Evolutionary conservation across 2,329 filamentous ascomycete species (phyloP).

Genomic region (Fusarium xylarioides): DNA sequence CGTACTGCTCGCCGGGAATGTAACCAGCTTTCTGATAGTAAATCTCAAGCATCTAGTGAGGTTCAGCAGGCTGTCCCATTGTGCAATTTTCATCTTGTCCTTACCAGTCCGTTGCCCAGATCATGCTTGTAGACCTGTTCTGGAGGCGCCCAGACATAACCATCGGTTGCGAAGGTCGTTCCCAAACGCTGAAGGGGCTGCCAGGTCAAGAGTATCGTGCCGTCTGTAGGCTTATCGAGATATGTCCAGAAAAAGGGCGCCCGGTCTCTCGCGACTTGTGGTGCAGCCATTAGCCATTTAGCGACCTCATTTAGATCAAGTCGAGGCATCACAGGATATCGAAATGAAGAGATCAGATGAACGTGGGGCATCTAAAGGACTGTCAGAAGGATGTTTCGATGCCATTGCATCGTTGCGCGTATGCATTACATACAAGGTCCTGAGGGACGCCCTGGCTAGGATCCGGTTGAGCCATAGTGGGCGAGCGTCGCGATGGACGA

Average conservation of each 20-base stretch:
- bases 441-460: conserved; percentile 54
- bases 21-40: conserved; percentile 85
- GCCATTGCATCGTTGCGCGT: not conserved
- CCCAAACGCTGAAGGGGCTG: conserved; percentile 78
- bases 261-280: conserved; percentile 83
- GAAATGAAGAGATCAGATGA: conserved; percentile 85
- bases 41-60: conserved; percentile 81
- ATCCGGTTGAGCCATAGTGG: conserved; percentile 53
- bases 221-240: conserved; percentile 82
- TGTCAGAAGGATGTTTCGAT: conserved; percentile 31
- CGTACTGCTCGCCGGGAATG: conserved; percentile 76
- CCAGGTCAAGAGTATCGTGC: conserved; percentile 87
- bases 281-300: conserved; percentile 83
- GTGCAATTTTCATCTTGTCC: conserved; percentile 31
- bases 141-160: conserved; percentile 87
- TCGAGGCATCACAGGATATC: conserved; percentile 77
- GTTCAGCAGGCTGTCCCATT: conserved; percentile 17
- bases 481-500: conserved; percentile 35
- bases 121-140: conserved; percentile 83
- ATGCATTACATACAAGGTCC: conserved; percentile 50
- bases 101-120: conserved; percentile 67
- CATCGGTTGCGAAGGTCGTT: conserved; percentile 86
- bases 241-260: conserved; percentile 95
- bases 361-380: conserved; percentile 78
- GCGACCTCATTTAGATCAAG: conserved; percentile 81